Evolutionary conservation across 2,329 filamentous ascomycete genomes (phyloP).

Genomic region (Madurella mycetomatis): DNA sequence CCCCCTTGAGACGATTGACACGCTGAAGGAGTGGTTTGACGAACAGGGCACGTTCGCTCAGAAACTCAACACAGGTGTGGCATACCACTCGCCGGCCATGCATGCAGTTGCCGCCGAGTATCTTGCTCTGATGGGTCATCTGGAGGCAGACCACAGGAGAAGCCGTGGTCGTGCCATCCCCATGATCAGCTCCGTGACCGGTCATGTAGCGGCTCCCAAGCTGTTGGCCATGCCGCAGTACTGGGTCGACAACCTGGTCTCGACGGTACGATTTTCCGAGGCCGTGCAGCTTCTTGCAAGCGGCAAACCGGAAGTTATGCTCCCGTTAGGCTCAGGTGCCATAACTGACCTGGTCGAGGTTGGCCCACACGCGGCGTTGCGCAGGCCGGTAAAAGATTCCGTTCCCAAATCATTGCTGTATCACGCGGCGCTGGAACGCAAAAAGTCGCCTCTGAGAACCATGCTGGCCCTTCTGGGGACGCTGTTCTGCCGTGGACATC

Average conservation of each 20-base stretch:
- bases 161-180: neutral
- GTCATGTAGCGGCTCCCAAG: neutral
- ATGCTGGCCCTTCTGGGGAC: too few species aligned
- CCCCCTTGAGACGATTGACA: neutral
- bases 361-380: neutral
- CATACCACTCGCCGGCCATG: constrained; percentile 21
- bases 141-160: neutral
- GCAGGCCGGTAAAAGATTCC: neutral
- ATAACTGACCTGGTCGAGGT: constrained; percentile 11
- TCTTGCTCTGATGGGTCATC: neutral
- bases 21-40: neutral
- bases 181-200: constrained; percentile 15
- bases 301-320: neutral
- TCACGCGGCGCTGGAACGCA: neutral
- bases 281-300: constrained; percentile 20
- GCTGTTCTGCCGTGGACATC: too few species aligned
- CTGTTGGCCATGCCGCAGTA: constrained; percentile 11
- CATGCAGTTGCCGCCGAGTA: constrained; percentile 1
- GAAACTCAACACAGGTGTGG: neutral
- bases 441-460: neutral
- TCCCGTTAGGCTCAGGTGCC: too few species aligned
- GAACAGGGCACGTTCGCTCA: constrained; percentile 15
- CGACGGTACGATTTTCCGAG: constrained; percentile 31
- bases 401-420: neutral
- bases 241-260: constrained; percentile 36